Base-by-base conservation (phyloP, 1,284 basidiomycete genomes). In the Trichosporon asahii region DNA sequence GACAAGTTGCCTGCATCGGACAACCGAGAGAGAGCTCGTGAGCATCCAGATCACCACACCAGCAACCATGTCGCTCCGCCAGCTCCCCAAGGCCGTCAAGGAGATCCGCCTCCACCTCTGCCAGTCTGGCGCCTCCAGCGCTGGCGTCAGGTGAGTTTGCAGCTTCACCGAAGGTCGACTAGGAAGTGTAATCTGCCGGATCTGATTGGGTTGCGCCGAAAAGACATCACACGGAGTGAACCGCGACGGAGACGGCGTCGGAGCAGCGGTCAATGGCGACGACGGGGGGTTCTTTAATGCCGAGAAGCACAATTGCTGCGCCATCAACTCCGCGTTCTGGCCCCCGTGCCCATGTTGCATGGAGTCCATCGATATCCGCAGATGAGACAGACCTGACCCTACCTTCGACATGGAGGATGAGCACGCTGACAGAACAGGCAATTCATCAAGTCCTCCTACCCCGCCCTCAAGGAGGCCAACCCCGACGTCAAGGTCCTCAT, bases 401-500 rank as follows among this genome's bases (percentile, higher is more conserved):
- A 18, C 3, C 23, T 40, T 15, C n/a, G 0, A 12, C 18, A 29
- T 29, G 5, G 14, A 18, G n/a, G n/a, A n/a, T n/a, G n/a, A n/a
- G n/a, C n/a, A 31, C 18, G 1, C 71, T 72, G 44, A 72, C 69
- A 35, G n/a, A 67, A 25, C 81, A 94, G 93, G 75, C 88, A 93
- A 84, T 97, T 95, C 85, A 89, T 97, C 81, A 84, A 90, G 66
- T 86, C 90, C 29, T 87, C 89, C 68, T 97, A 97, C 83, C 89
- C 91, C 2, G 78, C 86, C 65, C 88, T 97, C 82, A 97, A 97
- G 86, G 86, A 91, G 76, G 86, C 92, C 81, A 95, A 97, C 82
- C 95, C 94, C 57, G 90, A 95, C 83, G 85, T 97, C 35, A 95
- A 94, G 46, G 88, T 97, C 53, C 83, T 97, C 76, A 93, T 97